Conservation (phyloP, 2,329 filamentous ascomycete species). For the Pestalotiopsis sp. region DNA sequence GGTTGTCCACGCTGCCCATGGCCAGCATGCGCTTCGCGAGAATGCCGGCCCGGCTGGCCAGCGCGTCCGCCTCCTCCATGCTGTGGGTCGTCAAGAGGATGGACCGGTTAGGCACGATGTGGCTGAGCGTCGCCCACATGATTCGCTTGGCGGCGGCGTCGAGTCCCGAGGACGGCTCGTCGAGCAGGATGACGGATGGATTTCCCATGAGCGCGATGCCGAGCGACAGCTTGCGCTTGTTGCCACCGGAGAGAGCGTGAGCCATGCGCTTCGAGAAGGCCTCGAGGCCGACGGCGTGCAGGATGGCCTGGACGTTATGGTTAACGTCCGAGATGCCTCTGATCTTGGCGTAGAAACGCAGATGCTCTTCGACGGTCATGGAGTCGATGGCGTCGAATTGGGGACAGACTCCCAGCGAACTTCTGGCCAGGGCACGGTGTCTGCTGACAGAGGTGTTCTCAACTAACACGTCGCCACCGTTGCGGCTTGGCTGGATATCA, state of each 20-base stretch:
- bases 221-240: slow-evolving; percentile 88
- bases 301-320: slow-evolving; percentile 76
- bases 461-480: slow-evolving; percentile 79
- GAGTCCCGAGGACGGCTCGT: slow-evolving; percentile 87
- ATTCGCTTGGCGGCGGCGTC: slow-evolving; percentile 89
- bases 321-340: slow-evolving; percentile 76
- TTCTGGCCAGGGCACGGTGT: slow-evolving; percentile 71
- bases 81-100: slow-evolving; percentile 89
- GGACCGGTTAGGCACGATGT: slow-evolving; percentile 75
- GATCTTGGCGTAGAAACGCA: slow-evolving; percentile 84
- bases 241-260: slow-evolving; percentile 80
- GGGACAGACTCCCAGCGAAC: slow-evolving; percentile 87
- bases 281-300: slow-evolving; percentile 78
- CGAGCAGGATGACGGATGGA: slow-evolving; percentile 81
- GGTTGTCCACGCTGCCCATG: slow-evolving; percentile 72
- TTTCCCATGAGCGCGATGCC: slow-evolving; percentile 94
- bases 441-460: slow-evolving; percentile 76
- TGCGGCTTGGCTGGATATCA: slow-evolving; percentile 74
- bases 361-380: slow-evolving; percentile 87
- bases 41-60: slow-evolving; percentile 83
- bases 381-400: slow-evolving; percentile 87
- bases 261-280: slow-evolving; percentile 77
- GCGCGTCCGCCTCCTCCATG: slow-evolving; percentile 93
- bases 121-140: slow-evolving; percentile 86
- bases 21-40: slow-evolving; percentile 86